Conservation (phyloP, 1,284 basidiomycete genomes). For the Neonothopanus nambi region DNA sequence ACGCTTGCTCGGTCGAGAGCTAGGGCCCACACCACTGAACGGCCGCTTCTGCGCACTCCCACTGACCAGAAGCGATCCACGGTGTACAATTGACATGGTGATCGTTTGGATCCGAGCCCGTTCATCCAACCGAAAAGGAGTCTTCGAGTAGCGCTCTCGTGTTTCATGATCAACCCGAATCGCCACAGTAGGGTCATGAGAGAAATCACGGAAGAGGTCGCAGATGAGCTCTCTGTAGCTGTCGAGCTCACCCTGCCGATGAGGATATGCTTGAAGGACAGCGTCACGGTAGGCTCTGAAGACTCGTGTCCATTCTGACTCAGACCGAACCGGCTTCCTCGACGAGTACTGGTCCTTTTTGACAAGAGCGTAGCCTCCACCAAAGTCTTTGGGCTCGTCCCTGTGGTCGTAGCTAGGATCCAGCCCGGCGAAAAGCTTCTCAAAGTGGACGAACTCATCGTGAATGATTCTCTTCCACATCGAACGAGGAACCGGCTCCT, state of each 20-base stretch:
- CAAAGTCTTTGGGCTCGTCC: background rate
- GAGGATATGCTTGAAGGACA: slow-evolving; percentile 24
- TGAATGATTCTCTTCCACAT: background rate
- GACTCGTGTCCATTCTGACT: slow-evolving; percentile 27
- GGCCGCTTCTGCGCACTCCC: background rate
- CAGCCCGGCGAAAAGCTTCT: background rate
- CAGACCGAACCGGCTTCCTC: no score
- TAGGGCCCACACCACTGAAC: background rate
- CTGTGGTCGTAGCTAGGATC: background rate
- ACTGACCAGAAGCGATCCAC: background rate
- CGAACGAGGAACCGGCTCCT: background rate
- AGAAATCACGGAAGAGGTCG: slow-evolving; percentile 19
- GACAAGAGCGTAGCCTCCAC: background rate
- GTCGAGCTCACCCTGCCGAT: slow-evolving; percentile 24
- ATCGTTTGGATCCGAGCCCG: background rate
- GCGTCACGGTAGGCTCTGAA: slow-evolving; percentile 19
- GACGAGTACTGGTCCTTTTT: background rate
- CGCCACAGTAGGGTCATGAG: slow-evolving; percentile 10
- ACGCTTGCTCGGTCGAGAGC: slow-evolving; percentile 9
- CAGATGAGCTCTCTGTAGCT: slow-evolving; percentile 21
- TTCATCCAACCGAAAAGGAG: slow-evolving; percentile 20
- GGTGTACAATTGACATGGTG: background rate
- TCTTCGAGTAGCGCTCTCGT: slow-evolving; percentile 18
- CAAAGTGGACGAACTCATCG: background rate
- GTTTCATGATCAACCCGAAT: slow-evolving; percentile 23